Base-by-base conservation (phyloP, 2,329 filamentous ascomycete species). In the Calycina herbarum region DNA sequence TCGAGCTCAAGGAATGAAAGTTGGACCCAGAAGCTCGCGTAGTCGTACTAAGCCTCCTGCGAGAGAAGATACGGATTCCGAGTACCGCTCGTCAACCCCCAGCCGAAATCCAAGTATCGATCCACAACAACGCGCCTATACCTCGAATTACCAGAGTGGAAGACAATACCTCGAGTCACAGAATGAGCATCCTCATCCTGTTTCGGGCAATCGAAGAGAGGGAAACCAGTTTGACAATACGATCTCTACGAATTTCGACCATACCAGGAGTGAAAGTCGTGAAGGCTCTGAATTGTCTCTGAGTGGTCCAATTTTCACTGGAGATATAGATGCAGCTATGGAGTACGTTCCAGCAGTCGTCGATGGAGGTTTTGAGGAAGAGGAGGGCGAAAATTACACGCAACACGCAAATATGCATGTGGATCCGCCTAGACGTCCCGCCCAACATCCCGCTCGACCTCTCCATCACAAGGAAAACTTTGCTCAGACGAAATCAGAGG, bases 401-500 rank as follows among this genome's bases (percentile, higher is more conserved):
- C 13, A 13, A 8, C 45, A 64, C 24, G 45, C 27, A 24, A 31
- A 60, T n/a, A 29, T 60, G 1, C 31, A 56, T 56, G 33, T 61
- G 24, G 38, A 42, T 20, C 15, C 13, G 29, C 20, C 20, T 54
- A 7, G 20, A 27, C 11, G 20, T 54, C 31, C 17, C 29, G 35
- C 29, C 10, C n/a, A 51, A 42, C 48, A 27, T n/a, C n/a, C 51
- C 38, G n/a, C 48, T 62, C 62, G 27, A 29, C 42, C 27, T n/a
- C 57, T 64, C 11, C 29, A 64, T 40, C 62, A 38, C 20, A 64
- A 64, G 42, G 38, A 24, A 13, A 61, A 11, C 24, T 20, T 54
- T 24, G 20, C 48, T 27, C 20, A 13, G 24, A 24, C 42, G 40
- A 33, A 45, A 35, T 48, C 20, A 42, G 3, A 60, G 38, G 33